Base-by-base conservation (phyloP, 1,284 basidiomycete genomes). In the Papiliotrema nemorosa region DNA sequence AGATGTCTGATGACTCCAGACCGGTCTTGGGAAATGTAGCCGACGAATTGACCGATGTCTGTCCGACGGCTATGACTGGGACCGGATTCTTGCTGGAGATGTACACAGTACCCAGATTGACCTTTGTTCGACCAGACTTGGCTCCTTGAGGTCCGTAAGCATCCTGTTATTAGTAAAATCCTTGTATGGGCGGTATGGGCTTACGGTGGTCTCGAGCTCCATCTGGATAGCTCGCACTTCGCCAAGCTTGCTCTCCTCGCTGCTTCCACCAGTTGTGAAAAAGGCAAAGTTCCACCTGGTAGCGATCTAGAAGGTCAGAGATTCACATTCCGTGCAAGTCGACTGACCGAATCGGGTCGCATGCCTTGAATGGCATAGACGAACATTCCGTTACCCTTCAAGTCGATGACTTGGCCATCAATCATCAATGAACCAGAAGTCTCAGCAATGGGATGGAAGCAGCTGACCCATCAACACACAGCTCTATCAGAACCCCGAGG, bases 301-400 rank as follows among this genome's bases (percentile, higher is more conserved):
- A 3, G 96, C 96, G 57, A 97, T 58, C 74, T 74, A 47, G n/a
- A 29, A 14, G 27, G n/a, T 39, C 29, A 21, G 2, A 2, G 35
- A 50, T 5, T 18, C n/a, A 6, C 39, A 9, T 33, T 20, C 3
- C 27, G 7, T 22, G 16, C 13, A 37, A 20, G 20, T 16, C 1
- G 29, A 60, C 72, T 54, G 31, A 75, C 84, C 50, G 92, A 81
- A 75, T 99, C 91, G 48, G 93, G 91, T 10, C 92, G 84, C 91
- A 99, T 97, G 65, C 93, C 94, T 74, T 98, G 96, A 72, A 98
- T 94, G 25, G 96, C 94, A 73, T 96, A 90, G 21, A 96, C 82
- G 69, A 97, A 87, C 84, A 92, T 89, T 34, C 89, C 93, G n/a
- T 84, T 79, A 37, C 90, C 92, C 33, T 82, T 78, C 37, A 85